Percentiles rank a stretch among this genome's conserved stretches.
These are phyloP conservation scores for Arabidopsis thaliana DNA, from an alignment of 345 rosid genomes.

Conservation along the genomic window TAIR10.1 NC_003070.9:29501001-29501500, in stretches of 20 bases:
- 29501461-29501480: no score
- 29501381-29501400: no score
- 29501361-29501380: no score
- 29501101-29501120: conserved; percentile 16
- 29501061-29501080: no score
- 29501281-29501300: not conserved
- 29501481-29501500: no score
- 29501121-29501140: conserved; percentile 4
- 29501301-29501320: no score
- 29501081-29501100: conserved; percentile 20
- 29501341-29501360: no score
- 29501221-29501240: conserved; percentile 43
- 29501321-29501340: no score
- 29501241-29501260: conserved; percentile 29
- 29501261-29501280: conserved; percentile 1
- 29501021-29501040: no score
- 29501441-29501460: no score
- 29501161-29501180: not conserved
- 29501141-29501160: conserved; percentile 23
- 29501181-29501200: conserved; percentile 25
- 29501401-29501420: no score
- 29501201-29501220: conserved; percentile 36
- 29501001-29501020: not conserved
- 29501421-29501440: no score
- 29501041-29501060: not conserved